A percentile compares a stretch with the other conserved stretches of the same genome.
phyloP scores from a whole-genome alignment of 208 protist species.

The Trichomonas tenax region DNA sequence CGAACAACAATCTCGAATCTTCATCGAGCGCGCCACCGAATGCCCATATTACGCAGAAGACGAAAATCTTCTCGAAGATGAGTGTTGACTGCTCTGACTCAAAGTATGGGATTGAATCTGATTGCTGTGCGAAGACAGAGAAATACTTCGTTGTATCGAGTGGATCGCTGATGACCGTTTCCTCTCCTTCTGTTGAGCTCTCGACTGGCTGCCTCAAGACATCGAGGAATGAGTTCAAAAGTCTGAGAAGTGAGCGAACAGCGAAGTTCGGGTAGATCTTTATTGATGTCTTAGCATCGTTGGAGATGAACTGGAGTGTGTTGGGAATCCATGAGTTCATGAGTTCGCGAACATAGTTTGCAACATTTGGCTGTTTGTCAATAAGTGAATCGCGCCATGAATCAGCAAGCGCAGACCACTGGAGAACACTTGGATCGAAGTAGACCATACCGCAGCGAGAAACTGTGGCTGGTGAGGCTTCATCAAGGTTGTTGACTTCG shows the following conservation, averaged over 20 bases:
- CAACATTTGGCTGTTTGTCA: background rate
- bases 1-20: conserved; percentile 66
- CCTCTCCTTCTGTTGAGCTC: background rate
- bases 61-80: conserved; percentile 17
- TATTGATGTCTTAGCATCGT: background rate
- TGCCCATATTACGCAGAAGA: conserved; percentile 81
- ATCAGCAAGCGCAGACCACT: conserved; percentile 69
- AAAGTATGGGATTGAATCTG: background rate
- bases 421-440: conserved; percentile 52
- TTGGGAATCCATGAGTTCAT: background rate
- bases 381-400: conserved; percentile 58
- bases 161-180: background rate
- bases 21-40: conserved; percentile 73
- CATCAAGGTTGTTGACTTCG: conserved; percentile 83
- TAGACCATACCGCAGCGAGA: conserved; percentile 95
- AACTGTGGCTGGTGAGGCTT: conserved; percentile 90
- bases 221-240: background rate
- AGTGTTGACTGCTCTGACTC: conserved; percentile 21
- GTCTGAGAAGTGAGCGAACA: background rate
- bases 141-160: background rate
- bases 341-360: background rate
- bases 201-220: background rate
- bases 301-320: background rate
- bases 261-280: background rate
- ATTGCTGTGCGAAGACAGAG: background rate